Base-by-base conservation (phyloP, 345 rosid species). In the Arabidopsis suecica region DNA sequence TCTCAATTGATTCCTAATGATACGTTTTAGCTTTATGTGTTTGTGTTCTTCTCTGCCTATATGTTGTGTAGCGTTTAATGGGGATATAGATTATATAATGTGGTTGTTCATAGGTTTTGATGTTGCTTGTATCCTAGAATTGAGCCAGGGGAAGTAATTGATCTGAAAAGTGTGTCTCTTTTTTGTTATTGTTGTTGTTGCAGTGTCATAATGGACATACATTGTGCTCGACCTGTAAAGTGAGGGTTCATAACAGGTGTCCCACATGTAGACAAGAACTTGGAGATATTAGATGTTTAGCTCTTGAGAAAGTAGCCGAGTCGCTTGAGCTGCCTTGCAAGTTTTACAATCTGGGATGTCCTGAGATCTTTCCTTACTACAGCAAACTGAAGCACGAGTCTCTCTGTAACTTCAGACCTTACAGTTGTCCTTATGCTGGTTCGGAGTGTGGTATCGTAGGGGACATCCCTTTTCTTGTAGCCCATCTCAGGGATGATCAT, bases 141-240 rank as follows among this genome's bases (percentile, higher is more conserved):
- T 42, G 63, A 68, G 53, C 57, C 45, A 20, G 7, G 44, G 18
- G 36, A 10, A 22, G 25, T 49, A 60, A 54, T 58, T 75, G n/a
- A 55, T 75, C 49, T 54, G 37, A 50, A 16, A 58, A 36, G 23
- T 13, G 12, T 56, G n/a, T 74, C 0, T 69, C 5, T 61, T 23
- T 66, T 5, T 5, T 75, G 16, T 62, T 53, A 38, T 61, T 60
- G n/a, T 61, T 60, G n/a, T 62, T 67, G 57, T 71, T 81, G 84
- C 87, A 89, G 95, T 89, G 96, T 53, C 92, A 83, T 64, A 89
- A 89, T 55, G 96, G 96, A 38, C 96, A 89, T 69, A 89, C 96
- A 11, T 79, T 89, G 13, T 89, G 96, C 82, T 89, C 91, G 44
- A 88, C 96, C 33, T 89, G 96, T 83, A 89, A 89, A 85, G 77